Base-by-base conservation (phyloP, 2,329 filamentous ascomycete species). In the Coleophoma cylindrospora region DNA sequence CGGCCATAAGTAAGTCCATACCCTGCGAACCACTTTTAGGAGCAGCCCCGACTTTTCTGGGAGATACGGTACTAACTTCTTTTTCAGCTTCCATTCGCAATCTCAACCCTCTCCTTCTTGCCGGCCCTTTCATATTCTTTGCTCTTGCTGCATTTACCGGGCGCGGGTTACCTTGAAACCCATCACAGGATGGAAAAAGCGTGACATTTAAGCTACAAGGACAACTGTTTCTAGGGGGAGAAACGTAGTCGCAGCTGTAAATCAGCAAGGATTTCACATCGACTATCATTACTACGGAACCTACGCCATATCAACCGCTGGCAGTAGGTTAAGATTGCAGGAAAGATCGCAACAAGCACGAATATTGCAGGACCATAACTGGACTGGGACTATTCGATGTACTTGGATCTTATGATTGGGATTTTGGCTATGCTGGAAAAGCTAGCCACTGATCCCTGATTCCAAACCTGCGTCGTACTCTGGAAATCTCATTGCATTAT, bases 1-100 rank as follows among this genome's bases (percentile, higher is more conserved):
- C 81, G 63, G 75, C 77, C 73, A 79, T 83, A 73, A 81, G 80
- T 84, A 80, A 79, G 82, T 59, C 43, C 38, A 63, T 33, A 52
- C 62, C 43, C 45, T 64, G 45, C 48, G 64, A 47, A 40, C 55
- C 14, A 61, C 63, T 19, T 55, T 68, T 47, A 47, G 62, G 1
- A 58, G 55, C n/a, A 63, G 40, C 41, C 55, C 52, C 51, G 51
- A 45, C 56, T 48, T 19, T 19, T 19, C 53, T 53, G 40, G 48
- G 15, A 47, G 34, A 40, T 43, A 40, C 57, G 61, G 63, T 48
- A 65, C 60, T 64, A 47, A 62, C 58, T 14, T 37, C 37, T 46
- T 37, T 37, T 51, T 70, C 68, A 59, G 34, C 60, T 62, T 40
- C 53, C 57, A 51, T 63, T 80, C 75, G 69, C 66, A 65, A 74